phyloP scores from a whole-genome alignment of 2,329 filamentous ascomycete genomes.

The Neofusicoccum ribis region DNA sequence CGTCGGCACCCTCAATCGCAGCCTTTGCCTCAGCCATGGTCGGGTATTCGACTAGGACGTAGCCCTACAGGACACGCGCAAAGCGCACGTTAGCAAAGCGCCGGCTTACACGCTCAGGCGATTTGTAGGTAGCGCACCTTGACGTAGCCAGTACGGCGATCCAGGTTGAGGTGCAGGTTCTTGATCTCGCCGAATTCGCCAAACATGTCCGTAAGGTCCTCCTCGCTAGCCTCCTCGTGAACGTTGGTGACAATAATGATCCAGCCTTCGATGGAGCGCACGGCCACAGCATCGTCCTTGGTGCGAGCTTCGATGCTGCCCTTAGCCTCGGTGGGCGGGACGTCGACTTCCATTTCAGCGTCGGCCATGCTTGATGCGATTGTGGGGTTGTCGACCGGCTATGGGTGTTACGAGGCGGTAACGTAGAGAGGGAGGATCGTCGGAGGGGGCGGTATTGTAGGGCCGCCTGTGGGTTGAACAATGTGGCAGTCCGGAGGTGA shows the following conservation, averaged over 20 bases:
- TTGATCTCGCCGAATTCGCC: slow-evolving; percentile 84
- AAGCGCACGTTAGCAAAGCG: not conserved
- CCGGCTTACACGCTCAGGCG: too few relatives aligned
- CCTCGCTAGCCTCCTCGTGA: slow-evolving; percentile 83
- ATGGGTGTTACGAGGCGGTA: too few relatives aligned
- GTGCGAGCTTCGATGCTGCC: slow-evolving; percentile 64
- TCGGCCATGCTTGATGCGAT: slow-evolving; percentile 9
- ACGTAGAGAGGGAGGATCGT: too few relatives aligned
- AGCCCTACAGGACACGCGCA: slow-evolving; percentile 60
- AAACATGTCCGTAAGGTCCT: slow-evolving; percentile 78
- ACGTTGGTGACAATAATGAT: slow-evolving; percentile 85
- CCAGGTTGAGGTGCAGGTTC: slow-evolving; percentile 81
- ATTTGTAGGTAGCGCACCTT: slow-evolving; percentile 57
- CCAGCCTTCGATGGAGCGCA: slow-evolving; percentile 87
- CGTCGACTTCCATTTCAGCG: slow-evolving; percentile 18
- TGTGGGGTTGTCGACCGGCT: not conserved
- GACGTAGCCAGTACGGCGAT: slow-evolving; percentile 80
- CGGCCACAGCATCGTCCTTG: slow-evolving; percentile 67
- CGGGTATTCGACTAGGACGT: slow-evolving; percentile 81
- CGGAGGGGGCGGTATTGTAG: not conserved
- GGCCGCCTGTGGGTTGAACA: not conserved
- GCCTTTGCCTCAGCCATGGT: slow-evolving; percentile 76
- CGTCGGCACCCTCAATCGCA: slow-evolving; percentile 79
- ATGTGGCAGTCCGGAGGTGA: not conserved
- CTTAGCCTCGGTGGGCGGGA: not conserved